Base-by-base conservation (phyloP, 495 filamentous ascomycete genomes). In the Articulospora tetracladia region DNA sequence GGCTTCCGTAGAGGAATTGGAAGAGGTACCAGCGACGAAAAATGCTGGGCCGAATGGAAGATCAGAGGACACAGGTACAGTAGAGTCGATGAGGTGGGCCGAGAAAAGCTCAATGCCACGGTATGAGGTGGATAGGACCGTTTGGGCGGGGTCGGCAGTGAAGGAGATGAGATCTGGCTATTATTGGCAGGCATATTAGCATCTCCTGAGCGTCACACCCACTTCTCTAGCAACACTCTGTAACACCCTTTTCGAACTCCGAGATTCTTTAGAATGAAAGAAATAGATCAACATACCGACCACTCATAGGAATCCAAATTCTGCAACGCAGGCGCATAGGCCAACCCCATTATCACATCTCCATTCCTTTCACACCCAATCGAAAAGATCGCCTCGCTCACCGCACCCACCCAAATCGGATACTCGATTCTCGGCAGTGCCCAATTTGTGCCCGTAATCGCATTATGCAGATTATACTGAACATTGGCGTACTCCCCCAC, bases 351-450 rank as follows among this genome's bases (percentile, higher is more conserved):
- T 1, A 80, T 72, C 1, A 76, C 52, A 52, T 86, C 79, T 11
- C 79, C 75, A 65, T 86, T 86, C 39, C 81, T 66, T 70, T 87
- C 83, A 15, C 77, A 70, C 7, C 80, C 83, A 39, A 86, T 75
- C 66, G 83, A 75, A 55, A 77, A 85, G 11, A 84, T 73, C 0
- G 80, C 79, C 64, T 87, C 83, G 15, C 70, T 70, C 28, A 82
- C 80, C 39, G 75, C 76, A 72, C 39, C 75, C 25, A 39, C 52
- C 64, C 69, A 71, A 64, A 59, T 65, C 44, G 47, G 66, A 46
- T 36, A 57, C 57, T 28, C 60, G 60, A 48, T 48, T 58, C 50
- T 59, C 52, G 46, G 62, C 52, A 15, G 64, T 66, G 17, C 74
- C 64, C 64, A 66, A 27, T 66, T 32, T 1, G 34, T 41, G 13